Evolutionary conservation across 768 basidiomycete genomes (phyloP).

Genomic region (Grammothele lineata): DNA sequence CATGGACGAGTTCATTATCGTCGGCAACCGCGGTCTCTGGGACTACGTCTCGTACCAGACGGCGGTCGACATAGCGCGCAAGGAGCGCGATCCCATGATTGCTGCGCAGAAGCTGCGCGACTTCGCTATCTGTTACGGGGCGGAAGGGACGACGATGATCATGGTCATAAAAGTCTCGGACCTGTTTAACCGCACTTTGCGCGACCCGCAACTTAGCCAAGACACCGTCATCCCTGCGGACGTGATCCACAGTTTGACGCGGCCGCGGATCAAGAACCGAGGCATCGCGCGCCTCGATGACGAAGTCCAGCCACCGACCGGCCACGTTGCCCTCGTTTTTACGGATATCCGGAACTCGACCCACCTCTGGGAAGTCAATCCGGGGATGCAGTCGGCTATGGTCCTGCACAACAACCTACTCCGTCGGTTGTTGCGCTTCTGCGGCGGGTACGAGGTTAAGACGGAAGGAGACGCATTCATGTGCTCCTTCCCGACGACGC

Average conservation of each 20-base stretch:
- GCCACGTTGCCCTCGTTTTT: conserved; percentile 90
- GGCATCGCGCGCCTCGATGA: conserved; percentile 59
- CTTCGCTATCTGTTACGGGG: conserved; percentile 95
- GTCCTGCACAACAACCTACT: conserved; percentile 84
- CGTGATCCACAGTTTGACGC: conserved; percentile 26
- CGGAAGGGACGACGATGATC: conserved; percentile 92
- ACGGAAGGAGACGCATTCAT: conserved; percentile 99
- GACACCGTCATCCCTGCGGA: conserved; percentile 43
- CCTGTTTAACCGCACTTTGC: conserved; percentile 49
- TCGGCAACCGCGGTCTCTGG: conserved; percentile 93
- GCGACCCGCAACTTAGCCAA: conserved; percentile 42
- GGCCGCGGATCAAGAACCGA: conserved; percentile 44
- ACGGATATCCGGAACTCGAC: conserved; percentile 98
- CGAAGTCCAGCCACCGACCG: conserved; percentile 81
- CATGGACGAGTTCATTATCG: conserved; percentile 93
- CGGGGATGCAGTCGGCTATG: conserved; percentile 94
- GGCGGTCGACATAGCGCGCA: conserved; percentile 91
- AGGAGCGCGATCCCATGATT: conserved; percentile 75
- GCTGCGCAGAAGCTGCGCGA: conserved; percentile 97
- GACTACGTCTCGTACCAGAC: conserved; percentile 92
- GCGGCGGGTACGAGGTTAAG: conserved; percentile 98
- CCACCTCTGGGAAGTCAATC: conserved; percentile 91
- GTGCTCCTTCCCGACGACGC: conserved; percentile 91
- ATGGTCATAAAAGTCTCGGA: conserved; percentile 90
- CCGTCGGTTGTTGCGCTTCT: conserved; percentile 78